Conservation (phyloP, 495 filamentous ascomycete species). For the Rusavskia elegans region DNA sequence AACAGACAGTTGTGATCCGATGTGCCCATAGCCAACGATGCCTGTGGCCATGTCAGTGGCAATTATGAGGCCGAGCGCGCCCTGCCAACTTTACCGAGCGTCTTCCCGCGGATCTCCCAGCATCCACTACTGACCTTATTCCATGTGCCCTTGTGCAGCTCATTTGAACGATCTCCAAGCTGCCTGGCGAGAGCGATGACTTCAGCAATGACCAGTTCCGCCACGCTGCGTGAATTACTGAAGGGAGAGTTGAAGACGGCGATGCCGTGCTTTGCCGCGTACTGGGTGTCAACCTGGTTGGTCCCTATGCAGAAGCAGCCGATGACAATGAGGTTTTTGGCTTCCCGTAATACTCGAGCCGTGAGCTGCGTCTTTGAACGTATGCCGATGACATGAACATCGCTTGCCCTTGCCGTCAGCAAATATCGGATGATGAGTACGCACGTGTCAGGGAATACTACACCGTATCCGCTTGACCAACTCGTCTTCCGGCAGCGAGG, state of each 20-base stretch:
- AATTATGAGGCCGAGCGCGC: not conserved
- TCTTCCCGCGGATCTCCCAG: conserved; percentile 98
- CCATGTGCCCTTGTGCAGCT: conserved; percentile 92
- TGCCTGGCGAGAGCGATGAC: conserved; percentile 86
- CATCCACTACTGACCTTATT: conserved; percentile 93
- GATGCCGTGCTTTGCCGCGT: conserved; percentile 81
- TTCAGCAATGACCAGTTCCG: conserved; percentile 86
- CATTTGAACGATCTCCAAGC: conserved; percentile 80
- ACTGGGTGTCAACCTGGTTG: conserved; percentile 91
- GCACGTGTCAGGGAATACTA: conserved; percentile 16
- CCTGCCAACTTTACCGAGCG: conserved; percentile 45
- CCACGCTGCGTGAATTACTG: conserved; percentile 92
- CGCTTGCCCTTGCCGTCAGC: conserved; percentile 30
- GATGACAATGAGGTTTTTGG: conserved; percentile 86
- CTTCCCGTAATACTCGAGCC: conserved; percentile 68
- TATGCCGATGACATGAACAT: conserved; percentile 96
- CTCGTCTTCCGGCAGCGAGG: conserved; percentile 77
- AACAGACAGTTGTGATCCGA: conserved; percentile 91
- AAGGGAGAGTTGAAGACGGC: conserved; percentile 99
- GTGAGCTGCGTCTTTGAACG: conserved; percentile 95
- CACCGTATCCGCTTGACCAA: conserved; percentile 94
- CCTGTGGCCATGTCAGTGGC: conserved; percentile 25
- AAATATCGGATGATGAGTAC: conserved; percentile 2
- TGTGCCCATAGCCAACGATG: conserved; percentile 95
- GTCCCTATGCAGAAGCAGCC: conserved; percentile 99